Evolutionary conservation across 139 green algal species (phyloP), one percentile per base, ranked within the genome.

Genomic region (Haematococcus sp.): DNA sequence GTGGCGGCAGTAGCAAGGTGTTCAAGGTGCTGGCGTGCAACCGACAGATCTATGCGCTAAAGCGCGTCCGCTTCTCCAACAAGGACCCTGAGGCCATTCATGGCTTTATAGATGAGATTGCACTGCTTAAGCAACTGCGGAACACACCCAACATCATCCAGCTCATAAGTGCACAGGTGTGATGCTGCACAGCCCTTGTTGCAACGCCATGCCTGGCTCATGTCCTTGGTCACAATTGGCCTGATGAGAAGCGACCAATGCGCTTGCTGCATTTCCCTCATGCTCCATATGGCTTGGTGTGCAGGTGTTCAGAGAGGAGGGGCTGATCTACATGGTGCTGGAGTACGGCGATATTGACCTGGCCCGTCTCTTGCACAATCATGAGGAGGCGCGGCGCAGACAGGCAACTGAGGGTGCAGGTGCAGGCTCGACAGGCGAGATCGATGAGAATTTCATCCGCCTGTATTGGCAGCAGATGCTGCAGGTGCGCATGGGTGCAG

Each of bases 381-480:
- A 88, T 56, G 84, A 88, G 58, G 85, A 89, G 80, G 70, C 73
- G 23, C 70, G 83, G 19, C 46, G 51, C 44, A 74, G 69, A 61
- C 76, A 81, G 56, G 78, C 76, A 34, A 40, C 40, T 63, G 74
- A 43, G n/a, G 63, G 76, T 51, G 71, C 72, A 63, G 51, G 67
- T 78, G 64, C 68, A 68, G 32, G 70, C 55, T 56, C 20, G 22
- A 51, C 17, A 11, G 64, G 63, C 49, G 78, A 86, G 60, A 80
- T 93, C 11, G 93, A 98, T 75, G 91, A 95, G 31, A 97, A 97
- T 82, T 98, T 98, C 81, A 84, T 98, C 40, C 87, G 95, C n/a
- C 84, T 97, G 11, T 97, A 97, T 83, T 98, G 94, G 93, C 87
- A 97, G 86, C 91, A 98, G 85, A 98, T 98, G 94, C 88, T 98